phyloP scores from a whole-genome alignment of 257 asterid genomes.

The Fraxinus quadrangulata region DNA sequence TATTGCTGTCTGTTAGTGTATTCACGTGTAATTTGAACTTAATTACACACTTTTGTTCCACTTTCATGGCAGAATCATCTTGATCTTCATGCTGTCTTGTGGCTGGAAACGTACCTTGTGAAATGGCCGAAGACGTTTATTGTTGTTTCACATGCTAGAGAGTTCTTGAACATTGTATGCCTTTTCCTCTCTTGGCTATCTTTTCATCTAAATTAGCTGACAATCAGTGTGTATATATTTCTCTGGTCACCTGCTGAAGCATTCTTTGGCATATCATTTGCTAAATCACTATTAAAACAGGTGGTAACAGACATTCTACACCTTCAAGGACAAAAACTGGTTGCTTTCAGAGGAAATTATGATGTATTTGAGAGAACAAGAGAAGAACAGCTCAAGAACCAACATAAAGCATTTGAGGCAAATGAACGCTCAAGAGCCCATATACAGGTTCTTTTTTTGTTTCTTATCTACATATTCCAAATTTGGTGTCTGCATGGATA shows the following conservation, averaged over 20 bases:
- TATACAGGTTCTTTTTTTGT: constrained; percentile 67
- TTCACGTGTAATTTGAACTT: constrained; percentile 17
- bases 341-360: constrained; percentile 76
- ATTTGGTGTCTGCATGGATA: not conserved
- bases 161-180: constrained; percentile 84
- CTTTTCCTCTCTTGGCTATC: constrained; percentile 25
- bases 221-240: not conserved
- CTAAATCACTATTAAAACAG: constrained; percentile 41
- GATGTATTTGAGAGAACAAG: constrained; percentile 93
- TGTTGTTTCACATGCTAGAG: constrained; percentile 99
- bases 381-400: constrained; percentile 85
- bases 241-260: constrained; percentile 6
- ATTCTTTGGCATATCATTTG: constrained; percentile 13
- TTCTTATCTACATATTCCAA: constrained; percentile 16
- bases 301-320: constrained; percentile 95
- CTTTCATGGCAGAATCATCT: constrained; percentile 86
- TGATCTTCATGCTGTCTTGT: constrained; percentile 97
- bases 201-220: constrained; percentile 11
- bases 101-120: constrained; percentile 92
- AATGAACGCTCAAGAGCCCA: constrained; percentile 88
- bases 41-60: constrained; percentile 27
- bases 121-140: constrained; percentile 98
- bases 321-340: constrained; percentile 78
- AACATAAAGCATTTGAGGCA: constrained; percentile 89
- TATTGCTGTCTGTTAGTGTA: constrained; percentile 13